phyloP scores from a whole-genome alignment of 177 flowering plant genomes.

The Vitis hybrid region DNA sequence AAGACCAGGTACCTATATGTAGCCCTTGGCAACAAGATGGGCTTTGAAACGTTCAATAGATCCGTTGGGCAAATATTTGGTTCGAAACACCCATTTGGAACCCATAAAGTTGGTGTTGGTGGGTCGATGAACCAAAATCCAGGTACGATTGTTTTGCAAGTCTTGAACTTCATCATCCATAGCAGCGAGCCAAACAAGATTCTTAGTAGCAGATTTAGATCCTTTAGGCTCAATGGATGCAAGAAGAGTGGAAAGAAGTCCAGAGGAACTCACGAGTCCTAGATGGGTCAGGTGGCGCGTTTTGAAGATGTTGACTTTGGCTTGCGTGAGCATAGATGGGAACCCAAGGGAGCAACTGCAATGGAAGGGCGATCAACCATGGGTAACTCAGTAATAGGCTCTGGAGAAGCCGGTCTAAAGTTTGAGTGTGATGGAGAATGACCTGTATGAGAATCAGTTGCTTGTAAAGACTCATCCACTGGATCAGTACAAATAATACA shows the following conservation, averaged over 20 bases:
- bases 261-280: not conserved
- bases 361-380: not conserved
- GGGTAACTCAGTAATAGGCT: not conserved
- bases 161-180: too few species aligned
- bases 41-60: too few species aligned
- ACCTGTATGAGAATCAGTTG: not conserved
- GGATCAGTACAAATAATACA: not conserved
- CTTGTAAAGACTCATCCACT: slow-evolving; percentile 2
- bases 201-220: not conserved
- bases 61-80: too few species aligned
- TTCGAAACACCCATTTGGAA: too few species aligned
- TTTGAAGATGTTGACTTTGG: too few species aligned
- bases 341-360: not conserved
- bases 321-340: not conserved
- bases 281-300: not conserved
- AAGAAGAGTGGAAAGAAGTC: not conserved
- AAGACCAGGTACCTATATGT: too few species aligned
- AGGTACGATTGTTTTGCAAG: too few species aligned
- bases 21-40: too few species aligned
- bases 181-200: too few species aligned
- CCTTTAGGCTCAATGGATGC: not conserved
- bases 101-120: too few species aligned
- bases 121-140: too few species aligned
- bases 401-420: not conserved
- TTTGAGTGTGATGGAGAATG: not conserved